Conservation (phyloP, 176 grass and related monocot genomes). For the Oropetium thomaeum region DNA sequence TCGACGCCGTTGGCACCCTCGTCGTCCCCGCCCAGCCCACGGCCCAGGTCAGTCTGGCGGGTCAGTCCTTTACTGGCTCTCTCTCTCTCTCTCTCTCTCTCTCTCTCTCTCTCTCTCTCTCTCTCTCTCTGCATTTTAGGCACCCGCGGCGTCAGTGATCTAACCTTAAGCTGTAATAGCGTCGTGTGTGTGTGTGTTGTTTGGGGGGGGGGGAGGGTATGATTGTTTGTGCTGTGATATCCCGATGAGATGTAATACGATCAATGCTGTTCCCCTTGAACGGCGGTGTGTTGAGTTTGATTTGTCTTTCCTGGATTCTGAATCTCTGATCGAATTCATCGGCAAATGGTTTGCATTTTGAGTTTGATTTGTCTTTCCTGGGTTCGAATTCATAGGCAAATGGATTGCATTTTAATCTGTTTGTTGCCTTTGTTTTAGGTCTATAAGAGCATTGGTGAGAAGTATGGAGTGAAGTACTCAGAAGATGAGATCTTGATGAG, state of each 20-base stretch:
- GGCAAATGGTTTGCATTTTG: neutral
- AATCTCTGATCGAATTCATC: too few relatives aligned
- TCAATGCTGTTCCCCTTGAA: neutral
- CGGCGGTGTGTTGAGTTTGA: neutral
- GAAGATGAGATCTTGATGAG: constrained; percentile 71
- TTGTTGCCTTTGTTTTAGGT: constrained; percentile 40
- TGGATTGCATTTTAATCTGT: neutral
- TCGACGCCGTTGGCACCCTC: constrained; percentile 83
- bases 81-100: too few relatives aligned
- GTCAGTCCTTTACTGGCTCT: neutral
- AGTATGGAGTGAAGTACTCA: constrained; percentile 71
- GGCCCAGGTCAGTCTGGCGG: constrained; percentile 45
- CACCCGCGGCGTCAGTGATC: neutral
- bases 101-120: too few relatives aligned
- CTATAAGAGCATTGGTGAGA: constrained; percentile 72
- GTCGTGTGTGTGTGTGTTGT: neutral
- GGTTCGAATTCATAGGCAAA: neutral
- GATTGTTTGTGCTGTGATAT: neutral
- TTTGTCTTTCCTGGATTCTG: neutral
- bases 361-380: neutral
- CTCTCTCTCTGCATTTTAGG: neutral
- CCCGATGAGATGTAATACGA: neutral
- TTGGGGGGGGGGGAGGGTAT: neutral
- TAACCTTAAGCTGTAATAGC: neutral
- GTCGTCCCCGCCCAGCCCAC: constrained; percentile 72